These are phyloP conservation scores for Pichia sp. DNA, from an alignment of 1,139 yeast genomes.

Conservation along the genomic window DNA sequence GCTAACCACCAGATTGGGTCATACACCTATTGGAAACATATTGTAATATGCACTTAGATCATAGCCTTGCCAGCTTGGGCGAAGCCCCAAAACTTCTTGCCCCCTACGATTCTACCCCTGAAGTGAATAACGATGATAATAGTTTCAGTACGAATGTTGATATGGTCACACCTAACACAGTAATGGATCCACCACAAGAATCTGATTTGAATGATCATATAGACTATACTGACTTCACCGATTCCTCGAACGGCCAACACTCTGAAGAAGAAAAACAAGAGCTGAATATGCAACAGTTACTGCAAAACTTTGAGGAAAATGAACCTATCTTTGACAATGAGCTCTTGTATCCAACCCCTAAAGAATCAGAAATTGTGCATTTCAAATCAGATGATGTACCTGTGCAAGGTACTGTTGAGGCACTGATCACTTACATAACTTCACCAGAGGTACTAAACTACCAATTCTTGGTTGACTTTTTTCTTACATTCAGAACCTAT, in stretches of 20 bases:
- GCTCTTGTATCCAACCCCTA: slow-evolving; percentile 25
- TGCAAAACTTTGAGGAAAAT: slow-evolving; percentile 24
- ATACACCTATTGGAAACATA: no score
- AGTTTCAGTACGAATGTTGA: no score
- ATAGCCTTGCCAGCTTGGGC: no score
- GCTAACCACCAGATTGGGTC: no score
- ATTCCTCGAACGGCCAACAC: neutral
- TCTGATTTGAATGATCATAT: no score
- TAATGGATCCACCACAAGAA: no score
- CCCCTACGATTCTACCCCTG: no score
- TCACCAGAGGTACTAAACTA: slow-evolving; percentile 78
- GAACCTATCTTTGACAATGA: slow-evolving; percentile 28
- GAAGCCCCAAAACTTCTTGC: no score
- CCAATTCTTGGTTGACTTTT: slow-evolving; percentile 73
- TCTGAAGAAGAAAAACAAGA: slow-evolving; percentile 1
- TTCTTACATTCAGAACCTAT: slow-evolving; percentile 74
- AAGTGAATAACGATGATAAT: no score
- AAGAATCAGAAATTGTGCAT: slow-evolving; percentile 24
- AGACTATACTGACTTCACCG: neutral
- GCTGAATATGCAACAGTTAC: slow-evolving; percentile 16
- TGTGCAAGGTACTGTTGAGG: slow-evolving; percentile 29
- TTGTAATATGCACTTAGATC: no score
- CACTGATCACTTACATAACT: slow-evolving; percentile 67
- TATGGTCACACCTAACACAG: no score
- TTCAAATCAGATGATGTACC: slow-evolving; percentile 14